These are phyloP conservation scores for Exophiala oligosperma DNA, from an alignment of 2,329 filamentous ascomycete species.

Conservation along the genomic window DNA sequence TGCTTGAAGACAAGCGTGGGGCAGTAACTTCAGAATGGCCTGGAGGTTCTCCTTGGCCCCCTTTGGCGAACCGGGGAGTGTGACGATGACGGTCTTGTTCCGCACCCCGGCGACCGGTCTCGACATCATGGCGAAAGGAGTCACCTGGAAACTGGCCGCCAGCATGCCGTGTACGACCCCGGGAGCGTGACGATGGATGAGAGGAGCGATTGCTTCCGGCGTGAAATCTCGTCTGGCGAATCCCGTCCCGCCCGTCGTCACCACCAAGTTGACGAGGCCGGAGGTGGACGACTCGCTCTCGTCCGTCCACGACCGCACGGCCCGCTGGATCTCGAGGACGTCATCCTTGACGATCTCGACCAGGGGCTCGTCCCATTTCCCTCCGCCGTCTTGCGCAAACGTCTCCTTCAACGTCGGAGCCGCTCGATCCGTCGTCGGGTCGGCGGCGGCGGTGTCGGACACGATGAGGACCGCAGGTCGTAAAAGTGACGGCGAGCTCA, in stretches of 20 bases:
- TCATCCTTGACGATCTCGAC: constrained; percentile 79
- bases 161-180: constrained; percentile 96
- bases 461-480: constrained; percentile 79
- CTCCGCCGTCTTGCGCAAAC: constrained; percentile 65
- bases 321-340: constrained; percentile 70
- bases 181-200: constrained; percentile 82
- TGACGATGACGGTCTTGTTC: constrained; percentile 78
- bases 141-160: constrained; percentile 76
- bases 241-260: constrained; percentile 91
- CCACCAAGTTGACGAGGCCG: constrained; percentile 65
- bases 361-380: constrained; percentile 69
- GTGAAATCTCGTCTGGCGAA: constrained; percentile 85
- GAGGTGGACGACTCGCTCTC: constrained; percentile 37
- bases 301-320: constrained; percentile 74
- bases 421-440: constrained; percentile 77
- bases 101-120: constrained; percentile 87
- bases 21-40: constrained; percentile 82
- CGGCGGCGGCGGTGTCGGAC: constrained; percentile 82
- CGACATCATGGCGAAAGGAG: constrained; percentile 96
- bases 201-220: constrained; percentile 79
- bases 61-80: constrained; percentile 91
- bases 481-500: constrained; percentile 44
- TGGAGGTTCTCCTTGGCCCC: constrained; percentile 92
- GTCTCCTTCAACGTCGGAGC: constrained; percentile 66
- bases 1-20: constrained; percentile 91